Evolutionary conservation across 2,329 filamentous ascomycete genomes (phyloP), one percentile per base, ranked within the genome.

Genomic region (Achaetomium macrosporum): DNA sequence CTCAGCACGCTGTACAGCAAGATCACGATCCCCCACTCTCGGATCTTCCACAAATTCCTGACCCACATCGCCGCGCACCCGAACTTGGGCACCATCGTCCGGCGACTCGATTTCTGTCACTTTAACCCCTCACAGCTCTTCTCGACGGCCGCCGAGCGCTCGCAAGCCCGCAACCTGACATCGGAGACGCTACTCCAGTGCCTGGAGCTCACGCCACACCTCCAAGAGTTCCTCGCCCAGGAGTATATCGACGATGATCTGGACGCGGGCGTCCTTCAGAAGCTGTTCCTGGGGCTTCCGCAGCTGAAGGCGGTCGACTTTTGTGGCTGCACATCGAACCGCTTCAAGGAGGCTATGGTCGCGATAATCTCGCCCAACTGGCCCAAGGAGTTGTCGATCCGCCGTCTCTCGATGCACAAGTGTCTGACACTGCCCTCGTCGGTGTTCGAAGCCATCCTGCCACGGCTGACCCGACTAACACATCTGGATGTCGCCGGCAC

Each of bases 401-500:
- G 78, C 57, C 81, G 86, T 25, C 67, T 93, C 15, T 89, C 86
- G 31, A 75, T 93, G 51, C 88, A 93, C 71, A 88, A 89, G 72
- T 91, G 87, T 67, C 81, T 84, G 57, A 85, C 81, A 46, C 75
- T 93, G 4, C 79, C 86, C 2, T 73, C 84, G 1, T 69, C 76
- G 0, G 78, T 86, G 42, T 90, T 88, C 63, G 84, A 88, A 62
- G 75, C 73, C 2, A 72, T 92, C 15, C 73, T 93, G 11, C 85
- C 88, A n/a, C 81, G 82, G n/a, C 73, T 92, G 44, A 67, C 74
- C 25, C 75, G 78, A 50, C 72, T 90, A 50, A 92, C 88, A 1
- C 87, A 91, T 65, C 78, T 93, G 36, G 88, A 93, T 64, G 76
- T 91, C n/a, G 82, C 85, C 10, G 86, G 87, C 60, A 91, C 88